Base-by-base conservation (phyloP, 2,329 filamentous ascomycete species). In the Fusarium sp. region DNA sequence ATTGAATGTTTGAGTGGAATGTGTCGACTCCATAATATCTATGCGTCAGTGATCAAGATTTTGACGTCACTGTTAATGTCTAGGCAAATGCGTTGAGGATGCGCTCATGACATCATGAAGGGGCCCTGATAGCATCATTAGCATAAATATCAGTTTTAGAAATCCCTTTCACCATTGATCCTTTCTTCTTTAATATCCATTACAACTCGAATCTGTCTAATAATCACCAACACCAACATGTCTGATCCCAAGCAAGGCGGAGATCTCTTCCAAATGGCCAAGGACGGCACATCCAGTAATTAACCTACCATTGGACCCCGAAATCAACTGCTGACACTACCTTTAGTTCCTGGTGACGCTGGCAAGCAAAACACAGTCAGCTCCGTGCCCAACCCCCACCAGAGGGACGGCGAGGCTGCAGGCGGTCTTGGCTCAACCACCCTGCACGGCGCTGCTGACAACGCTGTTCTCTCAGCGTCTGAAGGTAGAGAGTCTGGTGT, bases 191-290 rank as follows among this genome's bases (percentile, higher is more conserved):
- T 7, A 11, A 2, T 4, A 14, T 8, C 15, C 11, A n/a, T 35
- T n/a, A 14, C 6, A 10, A 33, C 31, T 0, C 5, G 3, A 4
- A 21, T 1, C 0, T 3, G 29, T 15, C 4, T 2, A 20, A 11
- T 13, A 13, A 2, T 0, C 2, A 11, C 37, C 11, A 31, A 18
- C 29, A 6, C 4, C 55, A 33, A 41, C 0, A 66, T 66, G 63
- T 63, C 63, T 15, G 18, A 46, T 41, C 15, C 63, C 3, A 66
- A 66, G 20, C 25, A 66, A 63, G 63, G 63, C 25, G 57, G 57
- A 10, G 62, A 66, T 25, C 63, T 66, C 36, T 63, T 66, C 5
- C 33, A 66, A 5, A 66, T 66, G 57, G 63, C 62, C 51, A 66
- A 66, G 5, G 57, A 66, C n/a, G 63, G 63, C 14, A 66, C 57